Conservation (phyloP, 2,329 filamentous ascomycete genomes). For the Colletotrichum paranaense region DNA sequence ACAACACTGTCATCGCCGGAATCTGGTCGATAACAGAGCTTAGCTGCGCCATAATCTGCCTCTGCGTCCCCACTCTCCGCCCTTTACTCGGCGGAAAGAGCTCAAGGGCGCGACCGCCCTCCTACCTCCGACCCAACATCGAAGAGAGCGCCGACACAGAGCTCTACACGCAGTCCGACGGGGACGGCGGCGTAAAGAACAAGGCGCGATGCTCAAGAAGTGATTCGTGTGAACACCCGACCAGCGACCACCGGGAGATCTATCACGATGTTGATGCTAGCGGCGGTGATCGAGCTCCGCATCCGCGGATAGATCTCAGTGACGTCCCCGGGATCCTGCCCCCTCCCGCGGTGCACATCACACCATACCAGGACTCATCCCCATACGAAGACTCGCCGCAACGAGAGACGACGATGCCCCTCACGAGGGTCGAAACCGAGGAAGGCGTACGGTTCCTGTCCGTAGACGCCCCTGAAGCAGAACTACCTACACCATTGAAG, state of each 20-base stretch:
- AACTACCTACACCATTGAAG: slow-evolving; percentile 15
- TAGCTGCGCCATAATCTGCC: slow-evolving; percentile 51
- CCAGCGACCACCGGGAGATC: not conserved
- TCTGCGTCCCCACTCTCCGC: slow-evolving; percentile 51
- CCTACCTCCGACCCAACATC: not conserved
- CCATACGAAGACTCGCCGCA: not conserved
- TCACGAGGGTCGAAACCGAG: slow-evolving; percentile 19
- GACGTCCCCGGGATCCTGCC: not conserved
- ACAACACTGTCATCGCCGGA: slow-evolving; percentile 41
- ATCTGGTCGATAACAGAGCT: slow-evolving; percentile 54
- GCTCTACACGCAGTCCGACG: not conserved
- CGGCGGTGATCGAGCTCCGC: not conserved
- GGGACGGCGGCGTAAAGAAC: not conserved
- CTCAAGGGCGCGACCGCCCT: not conserved
- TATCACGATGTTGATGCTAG: not conserved
- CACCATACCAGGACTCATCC: not conserved
- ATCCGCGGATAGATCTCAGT: not conserved
- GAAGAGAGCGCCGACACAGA: slow-evolving; percentile 9
- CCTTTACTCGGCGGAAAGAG: slow-evolving; percentile 39
- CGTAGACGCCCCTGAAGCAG: not conserved
- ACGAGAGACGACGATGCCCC: not conserved
- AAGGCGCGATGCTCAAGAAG: not conserved
- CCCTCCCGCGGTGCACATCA: not conserved
- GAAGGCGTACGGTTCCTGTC: slow-evolving; percentile 22
- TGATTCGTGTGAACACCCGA: not conserved